Percentiles rank a stretch among this genome's conserved stretches.
phyloP scores from a whole-genome alignment of 495 filamentous ascomycete species.

The Hyphodiscus hymeniophilus region DNA sequence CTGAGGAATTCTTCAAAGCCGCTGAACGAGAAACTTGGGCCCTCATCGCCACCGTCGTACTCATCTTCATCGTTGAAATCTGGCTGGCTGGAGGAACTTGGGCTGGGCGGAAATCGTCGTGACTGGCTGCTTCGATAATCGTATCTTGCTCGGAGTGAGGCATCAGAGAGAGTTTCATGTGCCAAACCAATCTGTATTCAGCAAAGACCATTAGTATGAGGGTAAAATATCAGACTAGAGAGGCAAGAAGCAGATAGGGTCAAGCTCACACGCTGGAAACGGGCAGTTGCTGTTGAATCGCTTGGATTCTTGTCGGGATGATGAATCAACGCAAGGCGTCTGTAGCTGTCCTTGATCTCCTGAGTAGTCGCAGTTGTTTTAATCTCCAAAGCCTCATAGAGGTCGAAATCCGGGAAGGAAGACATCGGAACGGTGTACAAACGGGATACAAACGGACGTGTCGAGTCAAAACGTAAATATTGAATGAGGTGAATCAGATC shows the following conservation, averaged over 20 bases:
- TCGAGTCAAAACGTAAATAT: too few relatives aligned
- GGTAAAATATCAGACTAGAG: too few relatives aligned
- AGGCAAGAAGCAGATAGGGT: background rate
- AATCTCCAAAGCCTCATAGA: constrained; percentile 21
- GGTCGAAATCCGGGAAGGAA: constrained; percentile 5
- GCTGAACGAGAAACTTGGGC: too few relatives aligned
- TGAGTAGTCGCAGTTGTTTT: constrained; percentile 10
- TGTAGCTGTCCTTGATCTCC: constrained; percentile 24
- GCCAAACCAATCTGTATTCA: constrained; percentile 18
- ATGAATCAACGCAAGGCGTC: constrained; percentile 22
- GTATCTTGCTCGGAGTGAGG: constrained; percentile 10
- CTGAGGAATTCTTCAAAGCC: too few relatives aligned
- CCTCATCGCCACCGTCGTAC: too few relatives aligned
- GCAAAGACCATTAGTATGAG: background rate
- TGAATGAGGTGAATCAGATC: too few relatives aligned
- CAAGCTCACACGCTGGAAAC: background rate
- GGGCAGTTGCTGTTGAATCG: constrained; percentile 13
- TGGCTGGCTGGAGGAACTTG: background rate
- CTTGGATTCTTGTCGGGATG: constrained; percentile 26
- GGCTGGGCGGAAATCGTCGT: background rate
- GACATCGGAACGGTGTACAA: too few relatives aligned
- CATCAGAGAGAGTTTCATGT: constrained; percentile 17
- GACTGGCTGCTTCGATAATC: constrained; percentile 5
- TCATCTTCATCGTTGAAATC: background rate
- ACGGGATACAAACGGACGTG: background rate